Base-by-base conservation (phyloP, 2,329 filamentous ascomycete species). In the Didymella segeticola region DNA sequence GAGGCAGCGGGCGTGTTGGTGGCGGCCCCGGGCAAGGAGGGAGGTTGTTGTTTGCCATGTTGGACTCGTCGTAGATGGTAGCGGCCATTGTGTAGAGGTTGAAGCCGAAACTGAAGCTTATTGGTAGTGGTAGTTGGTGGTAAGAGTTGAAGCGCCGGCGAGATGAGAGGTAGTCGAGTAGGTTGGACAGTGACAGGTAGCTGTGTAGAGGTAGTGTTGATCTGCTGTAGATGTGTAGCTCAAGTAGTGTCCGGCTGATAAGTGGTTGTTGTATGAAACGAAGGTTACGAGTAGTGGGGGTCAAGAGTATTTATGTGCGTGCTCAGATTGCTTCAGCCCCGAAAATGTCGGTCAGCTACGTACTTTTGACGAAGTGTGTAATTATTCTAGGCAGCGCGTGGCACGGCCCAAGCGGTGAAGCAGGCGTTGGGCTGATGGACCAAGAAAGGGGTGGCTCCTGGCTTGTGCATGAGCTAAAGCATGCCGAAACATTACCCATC, bases 21-120 rank as follows among this genome's bases (percentile, higher is more conserved):
- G 78, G 77, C 58, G 78, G 78, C 49, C 78, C 77, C 33, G 78
- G 78, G 72, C 76, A 79, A 26, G 78, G 78, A 55, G 77, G 77
- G 37, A 79, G 75, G 67, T 76, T 78, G 53, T 77, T 67, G 42
- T 68, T 64, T 52, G 69, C 60, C 72, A 75, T 75, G 61, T 61
- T 67, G 60, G 65, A 64, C 60, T 74, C 71, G 64, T 78, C 69
- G 71, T 74, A 70, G 60, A 65, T 60, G 60, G 66, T 62, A 43
- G 68, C 67, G 57, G 68, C 68, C 69, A 72, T 71, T 72, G 67
- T 62, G 50, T 49, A 39, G 47, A 26, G 50, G 51, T 39, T n/a
- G n/a, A n/a, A n/a, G n/a, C n/a, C n/a, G 53, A 57, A 48, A 53
- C 20, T 53, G 20, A 52, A 58, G 42, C 56, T 23, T 36, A 34